phyloP scores from a whole-genome alignment of 768 basidiomycete genomes.

The Coprinopsis cinerea region DNA sequence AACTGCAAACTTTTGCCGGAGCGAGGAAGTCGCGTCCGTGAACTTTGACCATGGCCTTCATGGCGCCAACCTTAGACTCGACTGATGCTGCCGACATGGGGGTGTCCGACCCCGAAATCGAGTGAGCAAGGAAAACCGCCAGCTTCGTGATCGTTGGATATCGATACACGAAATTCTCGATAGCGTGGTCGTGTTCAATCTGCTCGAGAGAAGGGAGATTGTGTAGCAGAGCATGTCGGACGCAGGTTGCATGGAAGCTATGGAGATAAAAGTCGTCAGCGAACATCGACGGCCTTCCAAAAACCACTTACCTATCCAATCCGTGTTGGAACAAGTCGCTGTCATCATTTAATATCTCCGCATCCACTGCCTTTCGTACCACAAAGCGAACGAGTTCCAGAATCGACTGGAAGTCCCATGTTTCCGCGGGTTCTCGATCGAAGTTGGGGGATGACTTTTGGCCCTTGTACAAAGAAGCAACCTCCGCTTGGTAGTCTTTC shows the following conservation, averaged over 20 bases:
- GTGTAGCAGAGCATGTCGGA: slow-evolving; percentile 32
- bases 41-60: neutral
- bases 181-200: slow-evolving; percentile 15
- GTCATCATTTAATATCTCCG: slow-evolving; percentile 19
- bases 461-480: slow-evolving; percentile 28
- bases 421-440: slow-evolving; percentile 19
- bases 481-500: slow-evolving; percentile 33
- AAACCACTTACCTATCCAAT: slow-evolving; percentile 28
- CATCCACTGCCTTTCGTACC: slow-evolving; percentile 27
- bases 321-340: slow-evolving; percentile 36
- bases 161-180: slow-evolving; percentile 30
- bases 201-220: slow-evolving; percentile 22
- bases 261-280: neutral
- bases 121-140: neutral
- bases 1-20: neutral
- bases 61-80: neutral
- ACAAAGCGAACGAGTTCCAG: slow-evolving; percentile 26
- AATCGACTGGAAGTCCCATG: slow-evolving; percentile 19
- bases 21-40: neutral
- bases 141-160: slow-evolving; percentile 25
- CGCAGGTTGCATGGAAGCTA: slow-evolving; percentile 36
- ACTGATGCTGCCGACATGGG: neutral
- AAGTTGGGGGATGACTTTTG: slow-evolving; percentile 26
- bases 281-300: neutral
- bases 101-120: neutral